Evolutionary conservation across 495 filamentous ascomycete genomes (phyloP).

Genomic region (Glutinoglossum americanum): DNA sequence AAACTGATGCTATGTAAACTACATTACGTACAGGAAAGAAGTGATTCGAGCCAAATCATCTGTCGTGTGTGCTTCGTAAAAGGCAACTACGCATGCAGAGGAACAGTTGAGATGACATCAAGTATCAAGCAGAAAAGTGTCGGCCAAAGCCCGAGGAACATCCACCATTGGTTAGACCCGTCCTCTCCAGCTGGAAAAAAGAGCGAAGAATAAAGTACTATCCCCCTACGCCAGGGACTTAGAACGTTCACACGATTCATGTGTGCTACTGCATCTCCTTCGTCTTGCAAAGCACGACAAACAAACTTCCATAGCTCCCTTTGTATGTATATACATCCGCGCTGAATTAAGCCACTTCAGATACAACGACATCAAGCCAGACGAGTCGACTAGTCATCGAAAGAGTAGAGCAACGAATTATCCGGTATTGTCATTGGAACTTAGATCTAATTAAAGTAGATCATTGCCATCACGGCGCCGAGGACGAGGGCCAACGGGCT

Average conservation of each 20-base stretch:
- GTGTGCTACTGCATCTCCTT: neutral
- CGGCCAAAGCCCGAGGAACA: neutral
- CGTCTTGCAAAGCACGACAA: neutral
- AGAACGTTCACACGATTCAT: neutral
- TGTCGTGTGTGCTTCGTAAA: neutral
- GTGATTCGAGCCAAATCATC: neutral
- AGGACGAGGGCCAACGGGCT: constrained; percentile 17
- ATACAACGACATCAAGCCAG: neutral
- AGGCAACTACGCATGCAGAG: neutral
- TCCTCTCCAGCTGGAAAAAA: neutral
- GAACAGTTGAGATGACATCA: neutral
- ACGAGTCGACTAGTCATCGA: neutral
- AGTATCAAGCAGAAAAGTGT: no score
- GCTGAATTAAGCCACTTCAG: neutral
- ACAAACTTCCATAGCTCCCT: neutral
- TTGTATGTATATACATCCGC: neutral
- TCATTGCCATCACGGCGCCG: constrained; percentile 17
- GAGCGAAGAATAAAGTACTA: no score
- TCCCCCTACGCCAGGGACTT: no score
- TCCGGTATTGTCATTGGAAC: neutral
- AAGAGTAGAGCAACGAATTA: neutral
- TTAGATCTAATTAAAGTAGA: constrained; percentile 11
- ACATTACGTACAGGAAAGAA: neutral
- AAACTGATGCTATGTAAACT: neutral
- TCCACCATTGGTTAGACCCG: neutral